Evolutionary conservation across 2,329 filamentous ascomycete species (phyloP), one percentile per base, ranked within the genome.

Genomic region (Phaeosphaeria sp.): DNA sequence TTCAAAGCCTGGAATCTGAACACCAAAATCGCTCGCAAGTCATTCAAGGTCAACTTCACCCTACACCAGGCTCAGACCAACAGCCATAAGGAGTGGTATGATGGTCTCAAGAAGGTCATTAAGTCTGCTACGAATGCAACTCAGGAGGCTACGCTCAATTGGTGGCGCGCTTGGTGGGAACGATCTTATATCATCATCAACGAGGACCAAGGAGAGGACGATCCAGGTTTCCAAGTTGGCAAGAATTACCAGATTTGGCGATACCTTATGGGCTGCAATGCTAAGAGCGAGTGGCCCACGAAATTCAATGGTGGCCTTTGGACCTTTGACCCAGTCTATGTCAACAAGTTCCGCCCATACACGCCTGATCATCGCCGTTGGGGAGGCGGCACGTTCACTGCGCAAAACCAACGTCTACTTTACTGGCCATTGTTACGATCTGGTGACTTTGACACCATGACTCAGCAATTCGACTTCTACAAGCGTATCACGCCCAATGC

Each of bases 391-490:
- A 43, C 40, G 40, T 43, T 43, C 40, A 43, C 40, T 43, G 40
- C 40, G 40, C 40, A 43, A 43, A 43, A 43, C 17, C 40, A 43
- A 43, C 40, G 40, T 43, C 17, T 43, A 43, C 40, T 43, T 6
- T 43, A 43, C 40, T 43, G 40, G 40, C 40, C 40, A 7, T 20
- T 43, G 11, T 22, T 43, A 43, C 7, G 40, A 43, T 43, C 40
- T 43, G 40, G 40, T 43, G 40, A 43, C 40, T 43, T 43, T 22
- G 40, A 43, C 17, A 22, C 40, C 40, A 43, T 43, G 40, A 43
- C 40, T 43, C 40, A 43, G 40, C 40, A 43, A 43, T 43, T 43
- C n/a, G 40, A 43, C 40, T 43, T 43, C 40, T 43, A 43, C 40
- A 43, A 22, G n/a, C 40, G 40, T 43, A 43, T 43, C n/a, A 43